A percentile compares a stretch with the other conserved stretches of the same genome.
These are phyloP conservation scores for Trichopus zeylanicus DNA, from an alignment of 116 monocot species.

Conservation along the genomic window DNA sequence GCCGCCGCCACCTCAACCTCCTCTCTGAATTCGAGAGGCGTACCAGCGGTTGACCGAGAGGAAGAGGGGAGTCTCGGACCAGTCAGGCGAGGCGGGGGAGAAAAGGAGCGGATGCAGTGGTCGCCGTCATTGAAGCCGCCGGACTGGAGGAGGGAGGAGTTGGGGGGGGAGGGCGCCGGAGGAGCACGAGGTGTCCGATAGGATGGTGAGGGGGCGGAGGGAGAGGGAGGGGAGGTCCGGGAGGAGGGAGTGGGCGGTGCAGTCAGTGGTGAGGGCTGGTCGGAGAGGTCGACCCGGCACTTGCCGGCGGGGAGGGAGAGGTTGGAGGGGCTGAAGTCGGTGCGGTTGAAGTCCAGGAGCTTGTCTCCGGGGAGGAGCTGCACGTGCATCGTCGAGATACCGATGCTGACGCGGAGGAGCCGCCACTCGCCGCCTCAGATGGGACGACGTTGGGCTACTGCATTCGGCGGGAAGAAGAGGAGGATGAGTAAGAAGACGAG, in stretches of 20 bases:
- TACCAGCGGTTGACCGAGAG: slow-evolving; percentile 52
- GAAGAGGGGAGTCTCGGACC: slow-evolving; percentile 29
- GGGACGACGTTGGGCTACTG: too few relatives aligned
- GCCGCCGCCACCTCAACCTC: slow-evolving; percentile 24
- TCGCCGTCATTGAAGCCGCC: slow-evolving; percentile 60
- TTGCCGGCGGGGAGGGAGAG: slow-evolving; percentile 29
- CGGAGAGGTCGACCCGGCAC: slow-evolving; percentile 21
- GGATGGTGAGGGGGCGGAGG: slow-evolving; percentile 31
- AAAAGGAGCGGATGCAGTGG: slow-evolving; percentile 36
- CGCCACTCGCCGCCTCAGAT: slow-evolving; percentile 26
- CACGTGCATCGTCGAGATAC: slow-evolving; percentile 70
- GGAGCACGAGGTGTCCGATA: slow-evolving; percentile 69
- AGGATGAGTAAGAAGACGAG: not conserved
- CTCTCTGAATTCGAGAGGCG: slow-evolving; percentile 12
- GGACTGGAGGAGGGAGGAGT: slow-evolving; percentile 48
- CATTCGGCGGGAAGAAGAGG: not conserved
- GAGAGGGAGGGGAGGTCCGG: slow-evolving; percentile 13
- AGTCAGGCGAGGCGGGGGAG: slow-evolving; percentile 17
- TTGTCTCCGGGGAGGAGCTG: slow-evolving; percentile 54
- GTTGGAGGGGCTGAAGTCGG: slow-evolving; percentile 51
- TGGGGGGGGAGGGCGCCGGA: slow-evolving; percentile 36
- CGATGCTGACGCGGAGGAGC: slow-evolving; percentile 28
- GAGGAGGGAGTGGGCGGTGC: slow-evolving; percentile 52
- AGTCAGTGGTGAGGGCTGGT: slow-evolving; percentile 31
- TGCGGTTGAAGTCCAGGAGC: slow-evolving; percentile 55